A percentile compares a stretch with the other conserved stretches of the same genome.
These are phyloP conservation scores for Colletotrichum euphorbiae DNA, from an alignment of 2,329 filamentous ascomycete species.

Conservation along the genomic window DNA sequence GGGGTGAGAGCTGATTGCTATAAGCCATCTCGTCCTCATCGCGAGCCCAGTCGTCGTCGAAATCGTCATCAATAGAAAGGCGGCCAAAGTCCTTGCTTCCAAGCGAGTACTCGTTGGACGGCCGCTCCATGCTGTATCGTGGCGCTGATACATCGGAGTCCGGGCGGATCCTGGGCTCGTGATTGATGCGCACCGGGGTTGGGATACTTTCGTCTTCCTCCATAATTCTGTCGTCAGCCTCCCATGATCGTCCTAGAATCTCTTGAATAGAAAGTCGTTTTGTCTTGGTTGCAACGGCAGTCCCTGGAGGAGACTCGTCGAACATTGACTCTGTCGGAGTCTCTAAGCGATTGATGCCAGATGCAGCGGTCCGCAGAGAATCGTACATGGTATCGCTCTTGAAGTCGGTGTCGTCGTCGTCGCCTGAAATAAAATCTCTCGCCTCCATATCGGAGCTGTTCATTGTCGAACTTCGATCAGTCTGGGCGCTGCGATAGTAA, in stretches of 20 bases:
- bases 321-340: constrained; percentile 84
- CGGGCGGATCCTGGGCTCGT: constrained; percentile 44
- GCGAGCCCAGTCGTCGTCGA: constrained; percentile 72
- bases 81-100: constrained; percentile 58
- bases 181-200: constrained; percentile 61
- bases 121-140: constrained; percentile 46
- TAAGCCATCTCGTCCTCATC: constrained; percentile 66
- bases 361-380: constrained; percentile 78
- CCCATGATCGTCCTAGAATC: constrained; percentile 66
- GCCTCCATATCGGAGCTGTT: constrained; percentile 77
- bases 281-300: constrained; percentile 62
- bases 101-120: constrained; percentile 49
- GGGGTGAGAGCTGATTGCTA: constrained; percentile 69
- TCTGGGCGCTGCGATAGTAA: constrained; percentile 50
- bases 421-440: constrained; percentile 73
- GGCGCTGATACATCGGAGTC: constrained; percentile 43
- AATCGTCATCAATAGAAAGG: constrained; percentile 70
- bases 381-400: constrained; percentile 83
- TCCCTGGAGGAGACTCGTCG: constrained; percentile 78
- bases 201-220: constrained; percentile 70
- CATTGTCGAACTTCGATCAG: constrained; percentile 72
- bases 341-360: constrained; percentile 74
- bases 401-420: constrained; percentile 83
- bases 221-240: constrained; percentile 67
- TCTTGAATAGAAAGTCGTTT: constrained; percentile 70